Conservation (phyloP, 768 basidiomycete species). For the Collybia nuda region DNA sequence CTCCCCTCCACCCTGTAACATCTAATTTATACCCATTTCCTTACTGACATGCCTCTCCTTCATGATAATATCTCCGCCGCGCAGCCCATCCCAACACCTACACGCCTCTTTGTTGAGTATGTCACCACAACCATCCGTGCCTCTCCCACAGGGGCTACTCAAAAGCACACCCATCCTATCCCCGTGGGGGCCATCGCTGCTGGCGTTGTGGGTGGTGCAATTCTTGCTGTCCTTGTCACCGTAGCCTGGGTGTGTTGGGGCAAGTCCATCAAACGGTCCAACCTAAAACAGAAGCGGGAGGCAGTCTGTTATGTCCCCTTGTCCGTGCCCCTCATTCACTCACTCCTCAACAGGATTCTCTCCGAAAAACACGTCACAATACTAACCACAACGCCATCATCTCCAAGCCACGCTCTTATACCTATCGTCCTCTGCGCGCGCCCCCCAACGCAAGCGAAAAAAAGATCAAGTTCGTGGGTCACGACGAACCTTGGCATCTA, state of each 20-base stretch:
- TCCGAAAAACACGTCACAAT: conserved; percentile 32
- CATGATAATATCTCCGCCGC: too few species aligned
- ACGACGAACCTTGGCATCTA: neutral
- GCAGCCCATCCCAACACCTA: too few species aligned
- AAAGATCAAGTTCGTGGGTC: conserved; percentile 39
- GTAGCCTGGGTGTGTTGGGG: conserved; percentile 50
- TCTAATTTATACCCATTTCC: too few species aligned
- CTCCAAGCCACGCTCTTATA: conserved; percentile 18
- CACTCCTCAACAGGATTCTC: conserved; percentile 19
- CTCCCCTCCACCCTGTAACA: too few species aligned
- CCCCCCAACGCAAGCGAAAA: conserved; percentile 21
- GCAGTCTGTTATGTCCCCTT: conserved; percentile 14
- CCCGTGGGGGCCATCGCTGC: conserved; percentile 53
- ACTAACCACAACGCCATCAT: conserved; percentile 39
- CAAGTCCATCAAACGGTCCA: conserved; percentile 34
- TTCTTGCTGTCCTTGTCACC: conserved; percentile 42
- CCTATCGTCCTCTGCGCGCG: conserved; percentile 27
- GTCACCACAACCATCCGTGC: too few species aligned
- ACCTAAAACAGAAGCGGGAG: conserved; percentile 25
- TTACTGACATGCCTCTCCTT: too few species aligned
- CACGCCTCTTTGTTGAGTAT: too few species aligned
- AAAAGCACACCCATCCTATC: conserved; percentile 13
- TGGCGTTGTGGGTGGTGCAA: conserved; percentile 45
- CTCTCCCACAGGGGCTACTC: too few species aligned
- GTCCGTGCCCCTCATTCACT: neutral